Percentiles rank a stretch among this genome's conserved stretches.
Evolutionary conservation across 2,329 filamentous ascomycete genomes (phyloP).

Genomic region (Colletotrichum chlorophyti): DNA sequence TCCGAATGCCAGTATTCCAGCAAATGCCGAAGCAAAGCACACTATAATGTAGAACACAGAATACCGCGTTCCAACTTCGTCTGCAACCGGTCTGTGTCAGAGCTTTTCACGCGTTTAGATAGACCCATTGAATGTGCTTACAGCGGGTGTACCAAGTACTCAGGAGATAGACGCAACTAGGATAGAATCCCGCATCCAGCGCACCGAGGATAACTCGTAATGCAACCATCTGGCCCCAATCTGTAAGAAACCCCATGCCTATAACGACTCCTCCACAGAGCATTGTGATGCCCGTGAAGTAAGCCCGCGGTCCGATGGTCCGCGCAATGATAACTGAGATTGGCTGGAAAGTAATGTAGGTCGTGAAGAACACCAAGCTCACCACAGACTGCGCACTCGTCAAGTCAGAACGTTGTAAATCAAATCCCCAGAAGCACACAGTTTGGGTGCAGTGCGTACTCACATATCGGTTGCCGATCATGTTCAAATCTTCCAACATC

Average conservation of each 20-base stretch:
- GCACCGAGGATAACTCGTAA: slow-evolving; percentile 31
- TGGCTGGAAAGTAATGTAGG: slow-evolving; percentile 33
- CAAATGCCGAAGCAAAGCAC: slow-evolving; percentile 33
- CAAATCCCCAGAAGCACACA: too few relatives aligned
- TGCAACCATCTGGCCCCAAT: slow-evolving; percentile 24
- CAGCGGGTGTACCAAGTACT: slow-evolving; percentile 72
- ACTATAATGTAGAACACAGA: slow-evolving; percentile 36
- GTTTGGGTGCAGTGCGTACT: neutral
- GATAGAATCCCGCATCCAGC: slow-evolving; percentile 48
- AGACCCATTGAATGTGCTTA: neutral
- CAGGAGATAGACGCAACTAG: slow-evolving; percentile 62
- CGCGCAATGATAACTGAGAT: slow-evolving; percentile 30
- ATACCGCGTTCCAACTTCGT: slow-evolving; percentile 67
- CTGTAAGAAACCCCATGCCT: slow-evolving; percentile 32
- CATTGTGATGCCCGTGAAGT: slow-evolving; percentile 31
- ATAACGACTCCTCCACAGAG: slow-evolving; percentile 34
- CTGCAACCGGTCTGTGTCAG: neutral
- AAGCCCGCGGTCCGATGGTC: slow-evolving; percentile 32
- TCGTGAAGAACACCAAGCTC: slow-evolving; percentile 32
- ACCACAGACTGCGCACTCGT: slow-evolving; percentile 25
- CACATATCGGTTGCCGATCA: slow-evolving; percentile 30
- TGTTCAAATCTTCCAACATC: slow-evolving; percentile 21
- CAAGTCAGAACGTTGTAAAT: too few relatives aligned
- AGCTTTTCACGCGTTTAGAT: slow-evolving; percentile 63
- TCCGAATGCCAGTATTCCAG: slow-evolving; percentile 33